phyloP scores from a whole-genome alignment of 305 asterid genomes.

The Fraxinus sp. region DNA sequence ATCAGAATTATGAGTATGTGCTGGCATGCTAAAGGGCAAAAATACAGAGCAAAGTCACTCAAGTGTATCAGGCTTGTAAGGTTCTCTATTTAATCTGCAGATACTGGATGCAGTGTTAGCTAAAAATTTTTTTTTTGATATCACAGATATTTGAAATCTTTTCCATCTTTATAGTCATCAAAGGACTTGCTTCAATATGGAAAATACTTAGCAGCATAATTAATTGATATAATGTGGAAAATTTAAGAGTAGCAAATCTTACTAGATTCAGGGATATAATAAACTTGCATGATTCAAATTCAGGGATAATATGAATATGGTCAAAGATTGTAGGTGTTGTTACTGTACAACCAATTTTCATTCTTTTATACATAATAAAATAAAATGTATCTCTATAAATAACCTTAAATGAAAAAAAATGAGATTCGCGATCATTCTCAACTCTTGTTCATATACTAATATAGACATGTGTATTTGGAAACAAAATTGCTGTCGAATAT shows the following conservation, averaged over 20 bases:
- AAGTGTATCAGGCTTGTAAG: neutral
- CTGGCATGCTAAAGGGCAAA: neutral
- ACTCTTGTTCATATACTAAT: neutral
- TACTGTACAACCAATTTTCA: neutral
- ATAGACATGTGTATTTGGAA: neutral
- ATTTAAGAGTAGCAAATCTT: neutral
- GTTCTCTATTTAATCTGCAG: neutral
- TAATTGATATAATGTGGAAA: neutral
- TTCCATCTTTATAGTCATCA: neutral
- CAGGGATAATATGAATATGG: neutral
- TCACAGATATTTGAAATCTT: neutral
- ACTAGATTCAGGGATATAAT: neutral
- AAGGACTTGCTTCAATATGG: neutral
- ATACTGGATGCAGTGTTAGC: neutral
- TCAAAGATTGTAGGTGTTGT: neutral
- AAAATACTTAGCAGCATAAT: neutral
- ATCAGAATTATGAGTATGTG: slow-evolving; percentile 15
- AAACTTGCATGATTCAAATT: neutral
- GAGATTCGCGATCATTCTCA: neutral
- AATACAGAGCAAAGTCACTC: slow-evolving; percentile 2
- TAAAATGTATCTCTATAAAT: neutral
- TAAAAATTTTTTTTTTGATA: no score
- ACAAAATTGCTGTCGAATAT: neutral
- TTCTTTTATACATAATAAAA: neutral
- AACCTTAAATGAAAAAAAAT: neutral